Evolutionary conservation across 331 rosid species (phyloP), one percentile per base, ranked within the genome.

Genomic region (Pyracantha coccinea): DNA sequence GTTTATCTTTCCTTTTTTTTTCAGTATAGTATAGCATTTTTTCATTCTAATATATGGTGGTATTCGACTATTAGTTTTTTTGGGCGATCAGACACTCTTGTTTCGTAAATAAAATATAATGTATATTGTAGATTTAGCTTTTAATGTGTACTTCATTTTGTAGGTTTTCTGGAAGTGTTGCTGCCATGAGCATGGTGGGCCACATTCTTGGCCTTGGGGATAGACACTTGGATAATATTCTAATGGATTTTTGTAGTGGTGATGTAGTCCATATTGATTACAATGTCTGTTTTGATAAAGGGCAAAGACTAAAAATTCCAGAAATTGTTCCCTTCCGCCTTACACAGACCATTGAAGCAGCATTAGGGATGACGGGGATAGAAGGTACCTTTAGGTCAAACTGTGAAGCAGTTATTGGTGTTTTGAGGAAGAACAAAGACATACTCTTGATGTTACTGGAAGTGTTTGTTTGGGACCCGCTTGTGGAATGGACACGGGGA

Each of bases 301-400:
- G 97, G 66, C 94, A 91, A 66, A 91, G 91, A 80, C 85, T 93
- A 58, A 93, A 93, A 87, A 78, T 93, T 85, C 97, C 98, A 62
- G 98, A 93, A 88, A 91, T 93, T 77, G 98, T 93, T 83, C 98
- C 98, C 72, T 93, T 93, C 85, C 97, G 98, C 74, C 96, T 93
- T 61, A 93, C 98, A 44, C 98, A 91, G 54, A 89, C 90, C 81
- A 85, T 91, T 79, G 98, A 93, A 86, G 90, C 97, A 52, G 98
- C 94, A 75, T 85, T 93, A 82, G 98, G 98, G 78, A 74, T 93
- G 82, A 91, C 96, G 62, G 98, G 98, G 74, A 73, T 87, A 83
- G 97, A 93, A 86, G 98, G 98, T 73, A 89, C 90, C 85, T 93
- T 93, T 84, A 93, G 94, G 89, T 90, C 91, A 69, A 93, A 88